phyloP scores from a whole-genome alignment of 2,329 filamentous ascomycete genomes.

The Achaetomium macrosporum region DNA sequence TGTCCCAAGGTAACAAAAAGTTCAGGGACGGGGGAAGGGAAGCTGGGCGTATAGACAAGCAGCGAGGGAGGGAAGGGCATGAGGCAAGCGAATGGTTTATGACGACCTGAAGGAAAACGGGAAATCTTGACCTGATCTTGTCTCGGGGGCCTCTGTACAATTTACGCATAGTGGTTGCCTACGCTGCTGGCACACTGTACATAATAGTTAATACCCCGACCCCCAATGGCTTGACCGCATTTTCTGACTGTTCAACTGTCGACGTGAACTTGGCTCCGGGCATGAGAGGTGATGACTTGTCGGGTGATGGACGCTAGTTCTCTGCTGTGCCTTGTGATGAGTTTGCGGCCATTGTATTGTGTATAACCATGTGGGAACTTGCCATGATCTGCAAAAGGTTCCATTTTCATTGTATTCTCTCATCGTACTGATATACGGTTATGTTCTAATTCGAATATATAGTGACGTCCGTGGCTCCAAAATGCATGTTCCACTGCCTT shows the following conservation, averaged over 20 bases:
- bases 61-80: background rate
- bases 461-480: no score
- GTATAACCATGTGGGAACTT: no score
- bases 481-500: no score
- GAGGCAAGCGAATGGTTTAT: no score
- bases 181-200: conserved; percentile 9
- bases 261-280: background rate
- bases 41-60: background rate
- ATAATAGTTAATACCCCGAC: conserved; percentile 22
- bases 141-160: background rate
- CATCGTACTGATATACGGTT: no score
- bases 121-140: background rate
- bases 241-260: background rate
- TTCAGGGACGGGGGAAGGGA: background rate
- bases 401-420: no score
- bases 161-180: background rate
- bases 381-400: no score
- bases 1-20: background rate
- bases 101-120: background rate
- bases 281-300: background rate
- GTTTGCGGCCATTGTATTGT: no score
- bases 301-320: no score
- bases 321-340: no score
- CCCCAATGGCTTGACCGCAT: conserved; percentile 2
- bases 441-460: no score